These are phyloP conservation scores for Mortierella sp. DNA, from an alignment of 371 early-diverging fungal species.

Conservation along the genomic window DNA sequence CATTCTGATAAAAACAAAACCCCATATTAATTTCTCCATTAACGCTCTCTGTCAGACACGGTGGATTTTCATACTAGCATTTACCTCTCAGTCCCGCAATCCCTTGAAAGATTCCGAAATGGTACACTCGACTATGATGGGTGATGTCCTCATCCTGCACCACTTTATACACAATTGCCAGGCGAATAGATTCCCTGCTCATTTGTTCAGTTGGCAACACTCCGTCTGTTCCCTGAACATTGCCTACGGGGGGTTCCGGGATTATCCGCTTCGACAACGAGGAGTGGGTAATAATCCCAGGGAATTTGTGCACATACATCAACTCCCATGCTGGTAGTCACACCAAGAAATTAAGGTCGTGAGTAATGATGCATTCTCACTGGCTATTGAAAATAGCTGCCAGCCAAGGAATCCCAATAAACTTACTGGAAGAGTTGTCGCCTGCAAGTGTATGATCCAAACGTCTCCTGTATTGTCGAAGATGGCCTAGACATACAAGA, in stretches of 20 bases:
- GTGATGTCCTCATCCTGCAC: conserved; percentile 31
- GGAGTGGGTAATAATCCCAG: conserved; percentile 41
- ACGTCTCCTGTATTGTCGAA: conserved; percentile 44
- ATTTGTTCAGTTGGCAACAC: not conserved
- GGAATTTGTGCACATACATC: conserved; percentile 50
- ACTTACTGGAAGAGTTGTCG: conserved; percentile 34
- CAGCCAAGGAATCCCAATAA: not conserved
- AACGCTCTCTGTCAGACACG: too few relatives aligned
- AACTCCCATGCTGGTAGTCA: conserved; percentile 36
- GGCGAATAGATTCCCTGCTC: conserved; percentile 22
- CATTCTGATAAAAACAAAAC: conserved; percentile 16
- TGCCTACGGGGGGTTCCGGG: not conserved
- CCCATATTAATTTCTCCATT: not conserved
- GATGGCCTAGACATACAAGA: conserved; percentile 15
- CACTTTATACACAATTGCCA: conserved; percentile 44
- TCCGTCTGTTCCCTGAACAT: not conserved
- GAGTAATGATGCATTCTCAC: not conserved
- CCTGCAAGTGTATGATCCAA: conserved; percentile 19
- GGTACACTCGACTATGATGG: conserved; percentile 41
- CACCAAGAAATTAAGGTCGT: not conserved
- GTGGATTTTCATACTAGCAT: too few relatives aligned
- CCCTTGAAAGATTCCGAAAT: conserved; percentile 39
- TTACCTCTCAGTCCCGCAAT: not conserved
- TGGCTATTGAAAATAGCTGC: not conserved
- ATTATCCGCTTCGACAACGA: conserved; percentile 39